These are phyloP conservation scores for Schizonepeta tenuifolia DNA, from an alignment of 257 asterid genomes.

Conservation along the genomic window DNA sequence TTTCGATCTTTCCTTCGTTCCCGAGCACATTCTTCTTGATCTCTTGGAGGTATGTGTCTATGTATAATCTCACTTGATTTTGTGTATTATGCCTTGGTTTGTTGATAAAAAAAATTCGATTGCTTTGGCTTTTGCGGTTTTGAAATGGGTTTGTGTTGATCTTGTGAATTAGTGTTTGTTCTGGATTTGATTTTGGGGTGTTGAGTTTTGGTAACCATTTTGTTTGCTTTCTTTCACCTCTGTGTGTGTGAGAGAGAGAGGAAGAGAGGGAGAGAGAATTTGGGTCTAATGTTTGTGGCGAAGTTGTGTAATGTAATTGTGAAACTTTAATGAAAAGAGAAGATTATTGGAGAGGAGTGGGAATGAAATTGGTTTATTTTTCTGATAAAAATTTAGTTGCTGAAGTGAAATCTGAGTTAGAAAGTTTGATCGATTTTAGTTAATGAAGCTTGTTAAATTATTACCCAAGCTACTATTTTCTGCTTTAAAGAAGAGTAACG, in stretches of 20 bases:
- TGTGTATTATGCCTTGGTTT: neutral
- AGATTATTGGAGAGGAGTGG: conserved; percentile 9
- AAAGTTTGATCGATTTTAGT: neutral
- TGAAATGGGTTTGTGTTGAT: conserved; percentile 30
- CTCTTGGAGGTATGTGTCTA: conserved; percentile 67
- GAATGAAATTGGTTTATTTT: conserved; percentile 3
- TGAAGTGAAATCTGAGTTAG: neutral
- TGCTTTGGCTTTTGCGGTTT: conserved; percentile 13
- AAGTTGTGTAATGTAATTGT: no score
- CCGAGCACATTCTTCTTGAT: conserved; percentile 79
- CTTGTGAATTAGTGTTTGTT: conserved; percentile 15
- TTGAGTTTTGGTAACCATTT: neutral
- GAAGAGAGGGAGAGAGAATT: neutral
- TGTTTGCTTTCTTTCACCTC: neutral
- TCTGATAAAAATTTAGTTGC: neutral
- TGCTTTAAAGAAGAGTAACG: neutral
- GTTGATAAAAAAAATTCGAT: neutral
- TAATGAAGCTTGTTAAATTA: neutral
- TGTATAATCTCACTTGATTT: neutral
- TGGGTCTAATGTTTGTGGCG: conserved; percentile 28
- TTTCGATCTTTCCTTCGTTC: conserved; percentile 83
- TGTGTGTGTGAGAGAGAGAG: no score
- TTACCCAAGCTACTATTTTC: neutral
- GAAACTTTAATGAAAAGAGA: neutral
- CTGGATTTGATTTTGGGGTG: conserved; percentile 25